A percentile compares a stretch with the other conserved stretches of the same genome.
Conservation (phyloP, 2,329 filamentous ascomycete genomes). For the Lachnellula occidentalis region DNA sequence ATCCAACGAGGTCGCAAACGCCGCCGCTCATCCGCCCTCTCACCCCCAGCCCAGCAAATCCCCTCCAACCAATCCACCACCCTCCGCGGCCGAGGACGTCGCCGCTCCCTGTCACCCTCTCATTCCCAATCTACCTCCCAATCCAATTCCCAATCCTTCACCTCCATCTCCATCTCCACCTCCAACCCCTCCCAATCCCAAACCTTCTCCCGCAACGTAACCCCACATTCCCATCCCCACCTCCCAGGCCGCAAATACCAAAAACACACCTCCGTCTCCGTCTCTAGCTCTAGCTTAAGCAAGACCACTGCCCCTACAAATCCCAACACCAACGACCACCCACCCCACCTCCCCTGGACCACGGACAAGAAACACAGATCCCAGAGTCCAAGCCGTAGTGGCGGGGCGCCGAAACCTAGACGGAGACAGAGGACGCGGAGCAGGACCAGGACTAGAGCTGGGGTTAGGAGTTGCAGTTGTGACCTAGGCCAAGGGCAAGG, state of each 20-base stretch:
- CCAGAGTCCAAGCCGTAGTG: slow-evolving; percentile 19
- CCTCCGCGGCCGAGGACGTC: slow-evolving; percentile 25
- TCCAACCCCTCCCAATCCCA: neutral
- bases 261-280: neutral
- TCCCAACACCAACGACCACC: neutral
- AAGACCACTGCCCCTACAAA: neutral
- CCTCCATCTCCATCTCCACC: neutral
- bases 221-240: neutral
- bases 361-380: slow-evolving; percentile 13
- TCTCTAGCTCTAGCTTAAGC: too few species aligned
- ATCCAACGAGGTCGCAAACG: slow-evolving; percentile 27
- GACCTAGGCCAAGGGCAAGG: neutral
- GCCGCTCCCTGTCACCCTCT: slow-evolving; percentile 17
- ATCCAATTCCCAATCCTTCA: neutral
- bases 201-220: neutral
- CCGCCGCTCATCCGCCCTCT: slow-evolving; percentile 19
- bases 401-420: slow-evolving; percentile 9
- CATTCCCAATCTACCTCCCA: neutral
- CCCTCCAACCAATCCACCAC: slow-evolving; percentile 19
- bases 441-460: slow-evolving; percentile 12
- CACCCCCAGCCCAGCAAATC: slow-evolving; percentile 7
- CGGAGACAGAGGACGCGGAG: slow-evolving; percentile 21
- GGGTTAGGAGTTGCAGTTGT: neutral
- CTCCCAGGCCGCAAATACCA: slow-evolving; percentile 13
- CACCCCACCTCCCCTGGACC: too few species aligned